phyloP scores from a whole-genome alignment of 2,329 filamentous ascomycete genomes.

The Apiospora saccharicola region DNA sequence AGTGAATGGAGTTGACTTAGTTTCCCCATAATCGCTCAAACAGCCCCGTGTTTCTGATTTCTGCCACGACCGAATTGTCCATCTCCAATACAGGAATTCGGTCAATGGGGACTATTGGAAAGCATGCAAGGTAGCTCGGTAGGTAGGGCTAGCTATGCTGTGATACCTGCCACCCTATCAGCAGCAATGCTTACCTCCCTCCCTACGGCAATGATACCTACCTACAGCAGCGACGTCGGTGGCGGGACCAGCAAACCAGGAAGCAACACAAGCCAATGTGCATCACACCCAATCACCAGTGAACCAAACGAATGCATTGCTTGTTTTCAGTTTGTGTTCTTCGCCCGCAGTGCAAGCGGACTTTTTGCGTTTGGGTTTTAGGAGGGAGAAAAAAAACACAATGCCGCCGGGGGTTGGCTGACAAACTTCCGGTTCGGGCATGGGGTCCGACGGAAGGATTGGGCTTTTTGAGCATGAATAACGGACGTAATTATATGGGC shows the following conservation, averaged over 20 bases:
- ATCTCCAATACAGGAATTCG: not conserved
- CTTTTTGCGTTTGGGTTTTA: not conserved
- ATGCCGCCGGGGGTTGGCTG: not conserved
- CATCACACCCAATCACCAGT: not conserved
- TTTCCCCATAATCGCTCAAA: conserved; percentile 18
- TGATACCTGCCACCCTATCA: not conserved
- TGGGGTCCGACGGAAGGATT: conserved; percentile 4
- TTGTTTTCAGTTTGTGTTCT: not conserved
- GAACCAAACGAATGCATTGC: not conserved
- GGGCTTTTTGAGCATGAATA: conserved; percentile 4
- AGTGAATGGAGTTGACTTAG: not conserved
- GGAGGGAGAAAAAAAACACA: not conserved
- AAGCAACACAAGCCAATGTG: not conserved
- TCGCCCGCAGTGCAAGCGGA: not conserved
- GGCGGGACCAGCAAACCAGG: not conserved
- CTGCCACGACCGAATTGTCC: not conserved
- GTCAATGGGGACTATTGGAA: not conserved
- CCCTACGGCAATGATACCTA: not conserved
- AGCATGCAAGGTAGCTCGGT: not conserved
- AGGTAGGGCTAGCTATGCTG: not conserved
- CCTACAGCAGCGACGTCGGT: conserved; percentile 1
- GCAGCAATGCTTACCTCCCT: not conserved
- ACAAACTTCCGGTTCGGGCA: conserved; percentile 13
- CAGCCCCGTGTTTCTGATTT: conserved; percentile 20
- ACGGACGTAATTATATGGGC: conserved; percentile 20